Base-by-base conservation (phyloP, 176 grass and related monocot genomes). In the Elaeis guineensis region DNA sequence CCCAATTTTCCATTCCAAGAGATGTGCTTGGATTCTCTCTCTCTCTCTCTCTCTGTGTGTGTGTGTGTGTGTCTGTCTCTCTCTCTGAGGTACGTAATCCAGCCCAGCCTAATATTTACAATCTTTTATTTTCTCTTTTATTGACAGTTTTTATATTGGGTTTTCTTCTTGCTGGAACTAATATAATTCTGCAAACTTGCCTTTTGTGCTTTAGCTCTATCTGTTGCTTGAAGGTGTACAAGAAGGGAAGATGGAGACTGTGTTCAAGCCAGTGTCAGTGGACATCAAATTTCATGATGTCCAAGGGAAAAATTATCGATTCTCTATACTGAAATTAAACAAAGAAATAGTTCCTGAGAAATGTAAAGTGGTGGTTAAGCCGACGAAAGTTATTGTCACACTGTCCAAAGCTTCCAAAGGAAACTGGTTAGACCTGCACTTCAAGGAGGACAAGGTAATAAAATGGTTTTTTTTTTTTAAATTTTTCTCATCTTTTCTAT, bases 291-390 rank as follows among this genome's bases (percentile, higher is more conserved):
- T 97, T 26, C 78, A 88, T 70, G 78, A 91, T 72, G 78, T 97
- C n/a, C 65, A 85, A 20, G 84, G 81, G 39, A 97, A 97, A 52
- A 91, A 91, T 59, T 97, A 97, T 56, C 69, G 84, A 61, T 97
- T 75, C 75, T 69, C 65, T 24, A 83, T 91, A 72, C 75, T 81
- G 18, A 97, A 89, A 62, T 64, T 97, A 48, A 85, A 82, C 73
- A 97, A 97, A 67, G 78, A 91, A 76, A 91, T 91, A 72, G 73
- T 85, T 76, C 78, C 92, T 66, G 83, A 91, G 54, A 91, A 97
- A 82, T 84, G 63, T 57, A 97, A 91, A 72, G 24, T 88, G 58
- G 50, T 88, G 56, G 87, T 97, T 55, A 90, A 97, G 69, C 83
- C 87, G 19, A 80, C 75, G 49, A 96, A 64, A 63, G 76, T 88